Evolutionary conservation across 2,329 filamentous ascomycete species (phyloP).

Genomic region (Shiraia bambusicola): DNA sequence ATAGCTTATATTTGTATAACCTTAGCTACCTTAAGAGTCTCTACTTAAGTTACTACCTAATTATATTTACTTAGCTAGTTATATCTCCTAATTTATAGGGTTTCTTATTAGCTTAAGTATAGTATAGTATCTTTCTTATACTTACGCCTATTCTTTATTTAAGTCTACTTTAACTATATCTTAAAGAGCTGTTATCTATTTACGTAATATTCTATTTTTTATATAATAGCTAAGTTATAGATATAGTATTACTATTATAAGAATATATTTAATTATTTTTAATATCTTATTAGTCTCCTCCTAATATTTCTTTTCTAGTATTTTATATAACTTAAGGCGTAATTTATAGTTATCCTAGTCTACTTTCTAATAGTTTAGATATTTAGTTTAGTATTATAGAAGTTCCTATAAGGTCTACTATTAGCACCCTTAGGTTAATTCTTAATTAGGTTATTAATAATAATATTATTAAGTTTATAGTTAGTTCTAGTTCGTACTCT

Average conservation of each 20-base stretch:
- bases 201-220: not conserved
- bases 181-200: not conserved
- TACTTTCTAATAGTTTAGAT: conserved; percentile 1
- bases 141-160: not conserved
- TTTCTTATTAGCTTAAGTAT: not conserved
- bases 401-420: not conserved
- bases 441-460: not conserved
- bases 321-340: no score
- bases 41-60: conserved; percentile 1
- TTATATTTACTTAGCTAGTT: conserved; percentile 1
- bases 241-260: conserved; percentile 1
- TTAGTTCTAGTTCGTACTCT: not conserved
- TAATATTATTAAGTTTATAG: not conserved
- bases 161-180: conserved; percentile 1
- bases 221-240: conserved; percentile 1
- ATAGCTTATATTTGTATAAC: not conserved
- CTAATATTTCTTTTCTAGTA: not conserved
- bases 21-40: conserved; percentile 1
- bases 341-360: conserved; percentile 2
- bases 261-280: conserved; percentile 3
- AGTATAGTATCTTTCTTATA: conserved; percentile 2
- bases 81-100: not conserved
- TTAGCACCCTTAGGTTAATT: no score
- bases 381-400: not conserved
- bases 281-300: not conserved